Conservation (phyloP, 495 filamentous ascomycete species). For the Hypomontagnella monticulosa region DNA sequence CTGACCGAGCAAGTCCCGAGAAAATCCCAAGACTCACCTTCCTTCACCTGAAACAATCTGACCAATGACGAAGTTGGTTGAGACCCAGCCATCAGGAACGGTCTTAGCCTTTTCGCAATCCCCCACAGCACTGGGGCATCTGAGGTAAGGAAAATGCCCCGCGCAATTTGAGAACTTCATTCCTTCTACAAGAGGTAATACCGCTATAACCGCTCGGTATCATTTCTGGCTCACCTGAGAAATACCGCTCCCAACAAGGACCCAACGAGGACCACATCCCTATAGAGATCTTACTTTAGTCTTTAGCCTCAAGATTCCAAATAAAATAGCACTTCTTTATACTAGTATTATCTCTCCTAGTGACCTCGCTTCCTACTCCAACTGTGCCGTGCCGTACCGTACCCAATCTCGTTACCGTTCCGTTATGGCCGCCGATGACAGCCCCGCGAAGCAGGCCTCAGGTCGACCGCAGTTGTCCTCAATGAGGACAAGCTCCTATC, state of each 20-base stretch:
- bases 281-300: not conserved
- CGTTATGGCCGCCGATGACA: constrained; percentile 51
- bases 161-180: constrained; percentile 34
- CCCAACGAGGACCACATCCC: not conserved
- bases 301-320: not conserved
- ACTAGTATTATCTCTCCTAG: constrained; percentile 4
- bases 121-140: constrained; percentile 2
- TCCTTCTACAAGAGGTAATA: constrained; percentile 6
- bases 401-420: not conserved
- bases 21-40: constrained; percentile 4
- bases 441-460: constrained; percentile 40
- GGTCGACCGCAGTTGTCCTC: constrained; percentile 57
- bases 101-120: not conserved
- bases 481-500: constrained; percentile 74
- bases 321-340: not conserved
- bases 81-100: constrained; percentile 39
- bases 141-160: constrained; percentile 31
- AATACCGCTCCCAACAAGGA: not conserved
- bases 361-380: constrained; percentile 16
- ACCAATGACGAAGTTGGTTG: constrained; percentile 22
- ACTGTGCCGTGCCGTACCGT: too few species aligned
- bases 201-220: constrained; percentile 3
- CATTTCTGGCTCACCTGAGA: constrained; percentile 6
- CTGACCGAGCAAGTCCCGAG: too few species aligned
- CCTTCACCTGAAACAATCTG: constrained; percentile 3